phyloP scores from a whole-genome alignment of 2,329 filamentous ascomycete genomes.

The Beauveria rudraprayagi region DNA sequence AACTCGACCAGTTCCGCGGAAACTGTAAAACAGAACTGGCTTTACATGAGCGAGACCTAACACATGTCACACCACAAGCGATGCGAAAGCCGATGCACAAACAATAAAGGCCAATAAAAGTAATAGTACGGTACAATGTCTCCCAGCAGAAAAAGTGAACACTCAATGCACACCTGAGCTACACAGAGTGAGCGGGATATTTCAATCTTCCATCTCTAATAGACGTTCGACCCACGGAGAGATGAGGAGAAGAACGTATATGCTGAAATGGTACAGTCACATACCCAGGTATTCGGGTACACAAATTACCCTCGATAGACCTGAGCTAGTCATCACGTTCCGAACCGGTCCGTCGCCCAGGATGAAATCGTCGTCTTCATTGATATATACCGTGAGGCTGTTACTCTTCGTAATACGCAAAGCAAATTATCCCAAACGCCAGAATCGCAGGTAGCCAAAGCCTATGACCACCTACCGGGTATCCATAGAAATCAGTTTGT shows the following conservation, averaged over 20 bases:
- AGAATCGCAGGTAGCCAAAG: neutral
- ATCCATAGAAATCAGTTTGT: constrained; percentile 22
- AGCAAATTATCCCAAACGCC: neutral
- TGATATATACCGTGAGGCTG: neutral
- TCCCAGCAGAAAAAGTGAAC: constrained; percentile 41
- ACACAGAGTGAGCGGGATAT: constrained; percentile 45
- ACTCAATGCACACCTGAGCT: constrained; percentile 34
- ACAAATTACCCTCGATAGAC: neutral
- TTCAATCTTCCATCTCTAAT: constrained; percentile 46
- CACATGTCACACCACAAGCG: neutral
- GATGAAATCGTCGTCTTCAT: neutral
- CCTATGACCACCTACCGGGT: neutral
- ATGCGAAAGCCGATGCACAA: neutral
- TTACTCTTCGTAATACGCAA: neutral
- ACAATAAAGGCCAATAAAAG: too few relatives aligned
- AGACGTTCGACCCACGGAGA: constrained; percentile 47
- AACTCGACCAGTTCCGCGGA: neutral
- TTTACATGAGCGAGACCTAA: too few relatives aligned
- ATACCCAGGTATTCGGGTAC: neutral
- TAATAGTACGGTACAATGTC: constrained; percentile 21
- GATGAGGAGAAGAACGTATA: constrained; percentile 41
- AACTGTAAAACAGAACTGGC: neutral
- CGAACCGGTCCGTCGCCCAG: neutral
- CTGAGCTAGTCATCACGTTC: neutral
- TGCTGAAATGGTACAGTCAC: constrained; percentile 39